Evolutionary conservation across 768 basidiomycete genomes (phyloP).

Genomic region (Boletus subcaerulescens): DNA sequence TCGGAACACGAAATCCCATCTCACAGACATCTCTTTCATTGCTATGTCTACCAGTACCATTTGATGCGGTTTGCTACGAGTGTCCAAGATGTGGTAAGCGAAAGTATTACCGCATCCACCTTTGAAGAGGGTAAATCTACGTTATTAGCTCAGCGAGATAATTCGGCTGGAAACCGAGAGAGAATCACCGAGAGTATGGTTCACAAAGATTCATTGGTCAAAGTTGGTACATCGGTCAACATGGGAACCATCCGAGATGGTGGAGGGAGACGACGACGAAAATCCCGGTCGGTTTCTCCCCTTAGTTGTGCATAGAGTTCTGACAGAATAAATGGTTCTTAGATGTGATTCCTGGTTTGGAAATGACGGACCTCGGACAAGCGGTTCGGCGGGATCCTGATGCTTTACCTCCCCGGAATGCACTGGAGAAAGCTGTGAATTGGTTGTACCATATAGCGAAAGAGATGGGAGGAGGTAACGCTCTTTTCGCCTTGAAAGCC

Average conservation of each 20-base stretch:
- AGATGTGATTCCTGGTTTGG: slow-evolving; percentile 59
- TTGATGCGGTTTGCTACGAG: slow-evolving; percentile 36
- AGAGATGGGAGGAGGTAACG: slow-evolving; percentile 53
- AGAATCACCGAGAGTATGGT: slow-evolving; percentile 49
- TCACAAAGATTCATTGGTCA: slow-evolving; percentile 38
- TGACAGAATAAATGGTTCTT: neutral
- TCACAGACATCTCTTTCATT: slow-evolving; percentile 69
- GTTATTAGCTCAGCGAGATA: slow-evolving; percentile 53
- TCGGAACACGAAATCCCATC: slow-evolving; percentile 44
- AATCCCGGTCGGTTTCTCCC: slow-evolving; percentile 48
- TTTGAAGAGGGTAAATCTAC: neutral
- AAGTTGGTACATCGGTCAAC: slow-evolving; percentile 42
- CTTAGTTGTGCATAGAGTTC: neutral
- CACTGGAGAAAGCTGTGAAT: slow-evolving; percentile 50
- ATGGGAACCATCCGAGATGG: slow-evolving; percentile 44
- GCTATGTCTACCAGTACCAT: slow-evolving; percentile 67
- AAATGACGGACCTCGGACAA: slow-evolving; percentile 51
- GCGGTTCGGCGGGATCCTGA: slow-evolving; percentile 69
- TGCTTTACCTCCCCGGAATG: slow-evolving; percentile 64
- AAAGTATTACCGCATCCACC: neutral
- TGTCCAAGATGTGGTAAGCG: slow-evolving; percentile 35
- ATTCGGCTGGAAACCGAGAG: slow-evolving; percentile 53
- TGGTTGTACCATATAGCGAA: slow-evolving; percentile 39
- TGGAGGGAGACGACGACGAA: slow-evolving; percentile 59
- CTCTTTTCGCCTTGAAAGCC: slow-evolving; percentile 68